These are phyloP conservation scores for Fusarium paranaense DNA, from an alignment of 2,329 filamentous ascomycete genomes.

Conservation along the genomic window DNA sequence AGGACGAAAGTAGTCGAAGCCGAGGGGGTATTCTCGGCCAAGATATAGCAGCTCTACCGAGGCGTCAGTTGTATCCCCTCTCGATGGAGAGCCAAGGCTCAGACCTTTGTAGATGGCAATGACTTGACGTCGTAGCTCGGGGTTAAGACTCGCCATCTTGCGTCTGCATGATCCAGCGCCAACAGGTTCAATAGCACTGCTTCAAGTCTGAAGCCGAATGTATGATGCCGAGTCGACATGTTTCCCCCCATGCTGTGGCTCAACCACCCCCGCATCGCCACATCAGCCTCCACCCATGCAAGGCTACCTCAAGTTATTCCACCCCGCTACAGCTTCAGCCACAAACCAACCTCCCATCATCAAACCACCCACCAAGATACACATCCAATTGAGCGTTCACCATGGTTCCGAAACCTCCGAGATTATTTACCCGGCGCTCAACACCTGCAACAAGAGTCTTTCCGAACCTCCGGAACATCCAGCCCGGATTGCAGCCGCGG, in stretches of 20 bases:
- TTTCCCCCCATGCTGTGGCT: constrained; percentile 24
- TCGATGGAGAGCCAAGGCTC: not conserved
- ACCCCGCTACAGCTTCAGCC: constrained; percentile 29
- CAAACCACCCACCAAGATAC: not conserved
- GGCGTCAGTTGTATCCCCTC: not conserved
- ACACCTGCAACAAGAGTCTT: constrained; percentile 34
- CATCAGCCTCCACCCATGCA: constrained; percentile 20
- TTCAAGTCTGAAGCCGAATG: not conserved
- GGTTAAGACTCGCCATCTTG: constrained; percentile 54
- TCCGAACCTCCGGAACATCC: constrained; percentile 40
- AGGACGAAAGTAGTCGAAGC: constrained; percentile 82
- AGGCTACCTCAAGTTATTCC: constrained; percentile 5
- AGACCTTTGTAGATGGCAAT: constrained; percentile 90
- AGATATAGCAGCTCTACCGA: constrained; percentile 81
- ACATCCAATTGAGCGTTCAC: not conserved
- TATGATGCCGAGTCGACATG: constrained; percentile 20
- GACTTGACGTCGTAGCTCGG: constrained; percentile 78
- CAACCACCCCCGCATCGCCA: constrained; percentile 11
- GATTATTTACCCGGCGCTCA: not conserved
- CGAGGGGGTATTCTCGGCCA: constrained; percentile 87
- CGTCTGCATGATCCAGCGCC: constrained; percentile 1
- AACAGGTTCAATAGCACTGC: not conserved
- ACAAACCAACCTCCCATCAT: constrained; percentile 1
- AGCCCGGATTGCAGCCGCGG: constrained; percentile 32
- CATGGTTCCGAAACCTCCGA: not conserved